phyloP scores from a whole-genome alignment of 768 basidiomycete species.

The Paxillus involutus region DNA sequence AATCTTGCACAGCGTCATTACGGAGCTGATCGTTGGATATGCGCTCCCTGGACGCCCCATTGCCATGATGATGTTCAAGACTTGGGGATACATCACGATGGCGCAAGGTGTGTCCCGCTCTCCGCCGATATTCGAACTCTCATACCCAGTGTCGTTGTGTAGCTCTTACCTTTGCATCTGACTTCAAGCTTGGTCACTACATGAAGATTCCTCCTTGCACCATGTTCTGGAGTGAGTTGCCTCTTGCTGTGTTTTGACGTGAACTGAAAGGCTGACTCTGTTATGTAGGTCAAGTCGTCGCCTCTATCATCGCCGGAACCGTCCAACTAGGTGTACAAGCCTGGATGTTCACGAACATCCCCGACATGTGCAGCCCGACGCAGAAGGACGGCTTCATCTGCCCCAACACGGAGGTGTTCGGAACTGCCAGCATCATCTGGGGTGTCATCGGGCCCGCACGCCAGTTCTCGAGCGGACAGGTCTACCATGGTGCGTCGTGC shows the following conservation, averaged over 20 bases:
- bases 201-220: conserved; percentile 68
- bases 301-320: conserved; percentile 60
- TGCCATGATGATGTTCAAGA: conserved; percentile 82
- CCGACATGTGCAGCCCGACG: conserved; percentile 29
- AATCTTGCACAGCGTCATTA: conserved; percentile 46
- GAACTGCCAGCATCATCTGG: conserved; percentile 78
- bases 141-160: background rate
- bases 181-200: conserved; percentile 79
- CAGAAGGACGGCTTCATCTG: conserved; percentile 62
- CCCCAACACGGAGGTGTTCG: conserved; percentile 69
- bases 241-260: background rate
- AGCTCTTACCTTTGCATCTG: conserved; percentile 64
- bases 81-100: conserved; percentile 71
- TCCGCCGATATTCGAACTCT: too few species aligned
- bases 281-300: conserved; percentile 52
- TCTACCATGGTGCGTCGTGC: conserved; percentile 45
- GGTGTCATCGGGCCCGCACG: conserved; percentile 77
- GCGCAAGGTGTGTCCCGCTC: conserved; percentile 30
- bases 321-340: conserved; percentile 65
- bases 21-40: conserved; percentile 68
- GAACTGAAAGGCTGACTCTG: background rate
- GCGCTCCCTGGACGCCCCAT: conserved; percentile 61
- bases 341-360: conserved; percentile 53
- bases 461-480: conserved; percentile 66
- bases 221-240: conserved; percentile 54